Percentiles rank a stretch among this genome's conserved stretches.
Evolutionary conservation across 2,329 filamentous ascomycete genomes (phyloP).

Genomic region (Hymenoscyphus fraxineus): DNA sequence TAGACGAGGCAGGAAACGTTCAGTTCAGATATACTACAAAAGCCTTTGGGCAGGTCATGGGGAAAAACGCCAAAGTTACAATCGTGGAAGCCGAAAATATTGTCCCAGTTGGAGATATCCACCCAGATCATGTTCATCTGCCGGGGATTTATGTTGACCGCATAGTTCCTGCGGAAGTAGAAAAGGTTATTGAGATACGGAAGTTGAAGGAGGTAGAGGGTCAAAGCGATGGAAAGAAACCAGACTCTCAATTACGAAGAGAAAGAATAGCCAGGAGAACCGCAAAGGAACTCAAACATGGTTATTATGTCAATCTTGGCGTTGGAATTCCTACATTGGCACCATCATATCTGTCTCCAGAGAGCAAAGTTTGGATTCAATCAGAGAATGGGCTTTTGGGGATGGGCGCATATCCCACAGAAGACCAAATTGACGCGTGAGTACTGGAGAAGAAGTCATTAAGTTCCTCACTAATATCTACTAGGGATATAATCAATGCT

Average conservation of each 20-base stretch:
- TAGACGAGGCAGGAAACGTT: slow-evolving; percentile 73
- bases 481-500: slow-evolving; percentile 73
- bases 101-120: slow-evolving; percentile 68
- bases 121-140: slow-evolving; percentile 71
- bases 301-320: slow-evolving; percentile 73
- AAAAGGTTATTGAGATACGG: slow-evolving; percentile 69
- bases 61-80: slow-evolving; percentile 71
- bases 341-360: slow-evolving; percentile 66
- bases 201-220: slow-evolving; percentile 49
- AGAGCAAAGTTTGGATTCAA: slow-evolving; percentile 75
- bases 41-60: slow-evolving; percentile 72
- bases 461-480: background rate
- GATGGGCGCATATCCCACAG: slow-evolving; percentile 75
- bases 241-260: slow-evolving; percentile 51
- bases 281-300: slow-evolving; percentile 75
- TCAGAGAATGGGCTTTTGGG: slow-evolving; percentile 84
- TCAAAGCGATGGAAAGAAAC: slow-evolving; percentile 31
- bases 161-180: slow-evolving; percentile 68
- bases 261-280: slow-evolving; percentile 73
- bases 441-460: slow-evolving; percentile 17
- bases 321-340: slow-evolving; percentile 86
- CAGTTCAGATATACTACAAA: slow-evolving; percentile 77
- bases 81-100: slow-evolving; percentile 87
- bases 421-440: slow-evolving; percentile 64
- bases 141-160: slow-evolving; percentile 81